Conservation (phyloP, 371 early-diverging fungal genomes). For the Lichtheimia ornata region DNA sequence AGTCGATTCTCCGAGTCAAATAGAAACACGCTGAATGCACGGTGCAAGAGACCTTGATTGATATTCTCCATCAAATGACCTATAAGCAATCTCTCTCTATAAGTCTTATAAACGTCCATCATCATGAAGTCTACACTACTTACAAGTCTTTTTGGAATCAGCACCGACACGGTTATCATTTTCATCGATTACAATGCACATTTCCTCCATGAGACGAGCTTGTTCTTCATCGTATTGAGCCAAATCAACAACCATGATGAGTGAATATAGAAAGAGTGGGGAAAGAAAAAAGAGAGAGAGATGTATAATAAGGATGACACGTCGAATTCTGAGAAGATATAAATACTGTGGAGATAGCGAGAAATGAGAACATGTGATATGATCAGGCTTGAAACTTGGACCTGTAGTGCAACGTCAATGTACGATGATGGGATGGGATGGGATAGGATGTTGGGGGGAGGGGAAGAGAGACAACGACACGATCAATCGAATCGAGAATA, state of each 20-base stretch:
- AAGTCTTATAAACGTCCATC: not conserved
- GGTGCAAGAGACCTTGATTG: constrained; percentile 84
- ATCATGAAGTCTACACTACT: constrained; percentile 26
- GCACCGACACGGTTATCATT: constrained; percentile 85
- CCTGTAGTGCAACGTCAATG: too few relatives aligned
- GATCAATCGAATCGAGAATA: too few relatives aligned
- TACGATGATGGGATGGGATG: too few relatives aligned
- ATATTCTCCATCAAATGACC: constrained; percentile 92
- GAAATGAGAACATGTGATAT: too few relatives aligned
- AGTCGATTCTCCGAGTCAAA: constrained; percentile 83
- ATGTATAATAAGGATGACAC: not conserved
- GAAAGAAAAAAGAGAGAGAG: constrained; percentile 10
- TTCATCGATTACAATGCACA: constrained; percentile 92
- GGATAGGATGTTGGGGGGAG: too few relatives aligned
- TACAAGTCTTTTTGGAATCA: constrained; percentile 91
- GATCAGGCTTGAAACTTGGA: too few relatives aligned
- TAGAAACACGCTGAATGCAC: constrained; percentile 96
- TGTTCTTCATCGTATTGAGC: constrained; percentile 81
- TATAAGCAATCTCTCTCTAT: constrained; percentile 16
- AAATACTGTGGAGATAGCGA: not conserved
- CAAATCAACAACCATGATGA: constrained; percentile 55
- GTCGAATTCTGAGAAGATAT: not conserved
- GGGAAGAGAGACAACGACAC: too few relatives aligned
- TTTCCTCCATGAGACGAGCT: constrained; percentile 94
- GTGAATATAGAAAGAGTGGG: constrained; percentile 2